Evolutionary conservation across 768 basidiomycete species (phyloP), one percentile per base, ranked within the genome.

Genomic region (Phylloporus sp.): DNA sequence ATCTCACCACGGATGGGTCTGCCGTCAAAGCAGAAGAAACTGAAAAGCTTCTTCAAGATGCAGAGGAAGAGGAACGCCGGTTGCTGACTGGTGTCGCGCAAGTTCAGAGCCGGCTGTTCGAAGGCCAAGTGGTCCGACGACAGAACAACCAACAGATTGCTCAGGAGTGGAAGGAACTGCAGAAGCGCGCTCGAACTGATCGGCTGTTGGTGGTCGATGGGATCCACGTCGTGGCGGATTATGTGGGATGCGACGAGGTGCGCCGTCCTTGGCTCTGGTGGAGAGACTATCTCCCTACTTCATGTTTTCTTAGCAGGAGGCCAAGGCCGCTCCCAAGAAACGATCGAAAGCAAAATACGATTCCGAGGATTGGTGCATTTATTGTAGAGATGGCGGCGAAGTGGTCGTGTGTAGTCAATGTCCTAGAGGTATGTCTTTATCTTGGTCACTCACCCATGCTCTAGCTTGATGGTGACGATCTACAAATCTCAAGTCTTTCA

Each of bases 381-480:
- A 71, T 46, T 83, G 81, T 59, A 69, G 76, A 26, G 81, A 83
- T 41, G 81, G 81, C 2, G 80, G 81, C 0, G 71, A 78, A 36
- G 52, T 82, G 8, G 60, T 74, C 32, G 42, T 72, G 13, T 83
- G 82, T 55, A 27, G 47, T 9, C 42, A 49, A 15, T 83, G 82
- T 57, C 81, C 81, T 35, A 70, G 81, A 64, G 79, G 80, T 79
- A 50, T 17, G 68, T 34, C 29, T 46, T 32, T 43, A 8, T 38
- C 18, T 5, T 18, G 21, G 31, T 44, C 32, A 27, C 33, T 6
- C 38, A 23, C 46, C 42, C 43, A 59, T 31, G 33, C 37, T 22
- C 18, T 35, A 29, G 35, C n/a, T 18, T 24, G 17, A 15, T 37
- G 27, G 37, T 33, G 22, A 7, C 15, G 24, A 57, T 36, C 15